phyloP scores from a whole-genome alignment of 176 grass and related monocot species.

The Musa beccarii region DNA sequence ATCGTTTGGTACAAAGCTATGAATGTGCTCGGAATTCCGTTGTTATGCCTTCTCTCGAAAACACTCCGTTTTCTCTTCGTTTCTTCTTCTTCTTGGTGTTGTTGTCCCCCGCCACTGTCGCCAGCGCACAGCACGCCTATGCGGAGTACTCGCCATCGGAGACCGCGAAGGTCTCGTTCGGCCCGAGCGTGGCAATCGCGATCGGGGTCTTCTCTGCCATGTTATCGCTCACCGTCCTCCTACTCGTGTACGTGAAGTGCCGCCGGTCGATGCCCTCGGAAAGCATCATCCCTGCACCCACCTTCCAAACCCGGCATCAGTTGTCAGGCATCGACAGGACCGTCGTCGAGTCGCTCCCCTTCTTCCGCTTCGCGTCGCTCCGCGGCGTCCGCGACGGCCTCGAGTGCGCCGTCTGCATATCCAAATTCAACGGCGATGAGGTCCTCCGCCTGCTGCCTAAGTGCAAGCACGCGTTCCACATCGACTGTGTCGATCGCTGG shows the following conservation, averaged over 20 bases:
- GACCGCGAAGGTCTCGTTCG: constrained; percentile 48
- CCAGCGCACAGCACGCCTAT: too few species aligned
- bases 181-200: constrained; percentile 69
- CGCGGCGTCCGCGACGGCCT: constrained; percentile 56
- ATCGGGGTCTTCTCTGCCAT: constrained; percentile 68
- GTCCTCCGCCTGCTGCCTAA: constrained; percentile 75
- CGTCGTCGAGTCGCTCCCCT: constrained; percentile 67
- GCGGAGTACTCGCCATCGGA: background rate
- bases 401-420: constrained; percentile 85
- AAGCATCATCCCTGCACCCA: too few species aligned
- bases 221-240: constrained; percentile 63
- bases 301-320: too few species aligned
- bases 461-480: constrained; percentile 80
- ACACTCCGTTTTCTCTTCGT: background rate
- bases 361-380: constrained; percentile 70
- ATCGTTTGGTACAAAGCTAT: too few species aligned
- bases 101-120: too few species aligned
- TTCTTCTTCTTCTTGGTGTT: background rate
- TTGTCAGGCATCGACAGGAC: constrained; percentile 33
- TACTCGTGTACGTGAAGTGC: constrained; percentile 79
- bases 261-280: constrained; percentile 10
- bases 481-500: constrained; percentile 76
- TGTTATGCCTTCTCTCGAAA: background rate
- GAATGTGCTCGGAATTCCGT: too few species aligned
- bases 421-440: constrained; percentile 59